Evolutionary conservation across 2,329 filamentous ascomycete species (phyloP).

Genomic region (Fusarium sublunatum): DNA sequence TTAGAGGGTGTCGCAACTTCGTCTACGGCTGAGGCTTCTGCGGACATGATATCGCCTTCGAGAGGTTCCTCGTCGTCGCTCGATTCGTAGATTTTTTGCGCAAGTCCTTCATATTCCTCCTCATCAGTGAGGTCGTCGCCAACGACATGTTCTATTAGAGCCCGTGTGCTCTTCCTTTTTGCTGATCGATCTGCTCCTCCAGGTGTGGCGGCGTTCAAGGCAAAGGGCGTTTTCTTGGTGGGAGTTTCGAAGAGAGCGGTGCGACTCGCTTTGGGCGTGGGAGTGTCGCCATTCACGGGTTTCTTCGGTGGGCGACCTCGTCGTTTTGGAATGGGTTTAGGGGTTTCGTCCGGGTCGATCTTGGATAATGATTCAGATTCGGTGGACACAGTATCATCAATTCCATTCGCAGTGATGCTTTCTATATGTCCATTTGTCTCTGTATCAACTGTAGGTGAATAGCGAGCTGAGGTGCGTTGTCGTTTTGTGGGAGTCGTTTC

Average conservation of each 20-base stretch:
- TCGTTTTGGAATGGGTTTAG: constrained; percentile 51
- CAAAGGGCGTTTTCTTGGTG: constrained; percentile 46
- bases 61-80: constrained; percentile 62
- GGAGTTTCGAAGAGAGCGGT: constrained; percentile 54
- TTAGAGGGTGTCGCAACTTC: constrained; percentile 60
- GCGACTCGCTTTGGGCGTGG: constrained; percentile 53
- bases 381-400: constrained; percentile 11
- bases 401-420: constrained; percentile 26
- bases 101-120: constrained; percentile 76
- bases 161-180: constrained; percentile 82
- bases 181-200: constrained; percentile 86
- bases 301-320: constrained; percentile 52
- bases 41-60: constrained; percentile 38
- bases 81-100: constrained; percentile 73
- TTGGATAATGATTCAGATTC: constrained; percentile 28
- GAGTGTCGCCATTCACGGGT: constrained; percentile 47
- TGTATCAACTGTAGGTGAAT: constrained; percentile 15
- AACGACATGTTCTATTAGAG: constrained; percentile 78
- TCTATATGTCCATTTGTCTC: constrained; percentile 37
- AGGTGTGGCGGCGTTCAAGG: constrained; percentile 64
- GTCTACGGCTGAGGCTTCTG: constrained; percentile 39
- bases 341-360: constrained; percentile 41
- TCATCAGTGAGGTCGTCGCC: constrained; percentile 74
- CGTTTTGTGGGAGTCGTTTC: constrained; percentile 51
- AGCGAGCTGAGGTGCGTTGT: constrained; percentile 40